Evolutionary conservation across 2,329 filamentous ascomycete species (phyloP).

Genomic region (Aspergillus hiratsukae): DNA sequence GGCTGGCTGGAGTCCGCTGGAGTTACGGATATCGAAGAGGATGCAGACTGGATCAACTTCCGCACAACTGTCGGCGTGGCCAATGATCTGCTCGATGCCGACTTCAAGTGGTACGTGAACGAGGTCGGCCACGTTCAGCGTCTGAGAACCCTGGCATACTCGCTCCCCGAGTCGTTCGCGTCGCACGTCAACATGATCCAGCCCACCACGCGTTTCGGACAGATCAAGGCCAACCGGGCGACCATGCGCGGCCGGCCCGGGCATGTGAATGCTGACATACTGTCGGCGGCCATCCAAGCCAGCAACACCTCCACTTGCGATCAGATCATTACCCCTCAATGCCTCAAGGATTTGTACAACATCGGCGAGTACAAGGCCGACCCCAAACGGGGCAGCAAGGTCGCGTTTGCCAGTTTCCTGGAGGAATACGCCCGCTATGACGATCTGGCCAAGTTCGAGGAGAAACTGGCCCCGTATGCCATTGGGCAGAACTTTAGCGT

Average conservation of each 20-base stretch:
- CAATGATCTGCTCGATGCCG: conserved; percentile 34
- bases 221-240: conserved; percentile 26
- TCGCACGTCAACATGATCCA: conserved; percentile 38
- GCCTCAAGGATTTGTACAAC: conserved; percentile 46
- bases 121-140: conserved; percentile 22
- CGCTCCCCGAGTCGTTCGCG: conserved; percentile 32
- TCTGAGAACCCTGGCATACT: conserved; percentile 39
- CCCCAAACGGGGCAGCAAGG: conserved; percentile 31
- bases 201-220: conserved; percentile 41
- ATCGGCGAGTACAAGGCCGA: conserved; percentile 39
- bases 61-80: conserved; percentile 32
- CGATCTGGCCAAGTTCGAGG: conserved; percentile 42
- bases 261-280: conserved; percentile 15
- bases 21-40: conserved; percentile 30
- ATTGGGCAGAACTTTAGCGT: conserved; percentile 43
- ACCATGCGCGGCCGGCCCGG: conserved; percentile 21
- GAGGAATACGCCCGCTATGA: conserved; percentile 47
- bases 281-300: conserved; percentile 12
- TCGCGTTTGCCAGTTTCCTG: conserved; percentile 46
- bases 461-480: conserved; percentile 37
- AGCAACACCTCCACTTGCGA: conserved; percentile 37
- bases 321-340: conserved; percentile 42
- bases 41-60: conserved; percentile 39
- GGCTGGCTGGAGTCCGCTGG: conserved; percentile 45
- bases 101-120: conserved; percentile 38